Conservation (phyloP, 805 yeast species). For the Candida oleophila region DNA sequence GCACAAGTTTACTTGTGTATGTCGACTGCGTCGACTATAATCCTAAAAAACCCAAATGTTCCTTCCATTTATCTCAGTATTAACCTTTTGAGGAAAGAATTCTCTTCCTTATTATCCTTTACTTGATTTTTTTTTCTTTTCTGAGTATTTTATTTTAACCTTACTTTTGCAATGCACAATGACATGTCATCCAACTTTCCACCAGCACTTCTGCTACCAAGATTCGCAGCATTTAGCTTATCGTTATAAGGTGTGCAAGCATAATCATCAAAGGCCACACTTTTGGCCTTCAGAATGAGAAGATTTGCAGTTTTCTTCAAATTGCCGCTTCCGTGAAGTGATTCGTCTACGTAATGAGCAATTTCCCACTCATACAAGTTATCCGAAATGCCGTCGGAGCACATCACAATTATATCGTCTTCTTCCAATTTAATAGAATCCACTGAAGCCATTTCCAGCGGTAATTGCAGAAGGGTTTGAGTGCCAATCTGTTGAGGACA, state of each 20-base stretch:
- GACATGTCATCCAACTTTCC: constrained; percentile 59
- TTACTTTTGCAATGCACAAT: constrained; percentile 47
- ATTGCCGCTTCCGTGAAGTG: constrained; percentile 26
- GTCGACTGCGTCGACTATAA: neutral
- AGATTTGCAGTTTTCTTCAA: constrained; percentile 40
- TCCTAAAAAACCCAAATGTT: neutral
- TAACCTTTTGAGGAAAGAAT: neutral
- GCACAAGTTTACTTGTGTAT: neutral
- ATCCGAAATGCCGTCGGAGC: constrained; percentile 57
- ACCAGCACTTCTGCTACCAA: constrained; percentile 39
- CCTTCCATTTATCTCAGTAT: neutral
- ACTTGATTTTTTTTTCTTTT: constrained; percentile 3
- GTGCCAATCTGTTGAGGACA: constrained; percentile 60
- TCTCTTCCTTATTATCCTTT: neutral
- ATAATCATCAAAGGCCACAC: constrained; percentile 51
- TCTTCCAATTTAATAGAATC: constrained; percentile 37
- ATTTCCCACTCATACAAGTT: constrained; percentile 52
- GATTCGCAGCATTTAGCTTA: constrained; percentile 40
- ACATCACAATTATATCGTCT: constrained; percentile 44
- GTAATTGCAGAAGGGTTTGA: constrained; percentile 39
- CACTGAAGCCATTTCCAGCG: constrained; percentile 49
- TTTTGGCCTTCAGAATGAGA: constrained; percentile 44
- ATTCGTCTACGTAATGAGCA: constrained; percentile 33
- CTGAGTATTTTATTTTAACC: constrained; percentile 10
- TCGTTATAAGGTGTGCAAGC: constrained; percentile 55